Evolutionary conservation across 768 basidiomycete species (phyloP).

Genomic region (Clavaria fumosa): DNA sequence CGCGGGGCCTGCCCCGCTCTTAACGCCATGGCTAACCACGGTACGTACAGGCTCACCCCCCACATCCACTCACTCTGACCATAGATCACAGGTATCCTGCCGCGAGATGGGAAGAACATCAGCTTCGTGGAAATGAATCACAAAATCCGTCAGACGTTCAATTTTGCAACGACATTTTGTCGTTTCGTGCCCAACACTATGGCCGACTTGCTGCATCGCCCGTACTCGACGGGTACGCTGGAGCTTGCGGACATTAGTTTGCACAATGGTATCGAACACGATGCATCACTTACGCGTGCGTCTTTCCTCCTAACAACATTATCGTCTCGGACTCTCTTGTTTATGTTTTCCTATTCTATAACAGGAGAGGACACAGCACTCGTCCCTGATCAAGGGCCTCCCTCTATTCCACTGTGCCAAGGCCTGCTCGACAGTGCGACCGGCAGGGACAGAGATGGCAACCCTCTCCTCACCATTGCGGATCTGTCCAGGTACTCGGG

Average conservation of each 20-base stretch:
- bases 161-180: conserved; percentile 55
- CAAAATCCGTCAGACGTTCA: conserved; percentile 41
- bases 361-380: conserved; percentile 33
- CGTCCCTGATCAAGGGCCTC: conserved; percentile 36
- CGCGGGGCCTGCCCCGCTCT: conserved; percentile 60
- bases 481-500: conserved; percentile 44
- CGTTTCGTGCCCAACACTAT: conserved; percentile 47
- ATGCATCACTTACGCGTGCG: conserved; percentile 46
- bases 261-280: conserved; percentile 67
- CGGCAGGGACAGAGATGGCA: conserved; percentile 37
- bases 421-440: conserved; percentile 44
- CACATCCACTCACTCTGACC: conserved; percentile 4
- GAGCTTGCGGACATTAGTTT: conserved; percentile 52
- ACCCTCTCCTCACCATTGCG: conserved; percentile 31
- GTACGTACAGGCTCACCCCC: conserved; percentile 21
- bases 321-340: conserved; percentile 19
- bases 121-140: conserved; percentile 35
- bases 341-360: conserved; percentile 25
- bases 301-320: conserved; percentile 11
- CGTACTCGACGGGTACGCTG: conserved; percentile 42
- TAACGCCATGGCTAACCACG: conserved; percentile 76
- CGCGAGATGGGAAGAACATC: conserved; percentile 55
- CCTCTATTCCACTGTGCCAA: conserved; percentile 33
- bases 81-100: conserved; percentile 35
- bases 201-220: conserved; percentile 40